Evolutionary conservation across 1,284 basidiomycete species (phyloP), one percentile per base, ranked within the genome.

Genomic region (Prillingera fragicola): DNA sequence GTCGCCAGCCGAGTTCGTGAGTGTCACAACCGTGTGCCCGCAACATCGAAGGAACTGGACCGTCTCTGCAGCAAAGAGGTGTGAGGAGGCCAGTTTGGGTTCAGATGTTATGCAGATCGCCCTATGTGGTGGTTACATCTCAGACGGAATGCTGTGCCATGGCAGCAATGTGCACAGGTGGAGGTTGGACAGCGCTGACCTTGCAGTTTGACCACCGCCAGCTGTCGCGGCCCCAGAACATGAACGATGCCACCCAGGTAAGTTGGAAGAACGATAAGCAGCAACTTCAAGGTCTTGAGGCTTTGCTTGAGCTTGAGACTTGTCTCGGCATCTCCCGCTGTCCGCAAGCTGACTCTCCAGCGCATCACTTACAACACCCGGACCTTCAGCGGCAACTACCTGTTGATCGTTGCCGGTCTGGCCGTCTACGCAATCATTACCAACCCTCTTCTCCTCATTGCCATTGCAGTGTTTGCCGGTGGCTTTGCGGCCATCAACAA

Each of bases 311-410:
- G 15, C 9, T 21, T 15, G 26, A 4, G 14, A 6, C 22, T 8
- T 5, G 26, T 7, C 15, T 22, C 9, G 6, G 15, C 5, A 19
- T 23, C 26, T n/a, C n/a, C n/a, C n/a, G n/a, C n/a, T n/a, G n/a
- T n/a, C n/a, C n/a, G n/a, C n/a, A n/a, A 28, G 5, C 15, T 24
- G 28, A 33, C 38, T 3, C 38, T 21, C 33, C 62, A 87, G 86
- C 80, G 90, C 50, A 85, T 94, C 78, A 87, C 88, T 2, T 64
- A 94, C 76, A 96, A 95, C 75, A 90, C 90, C 13, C 81, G 84
- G 43, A 86, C 87, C 69, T 88, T 87, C 71, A 86, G 84, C 48
- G 84, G 85, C 48, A 94, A 94, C 72, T 94, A 94, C 72, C 78
- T 81, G 33, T 70, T 92, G 59, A 79, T 95, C 59, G 75, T 94